Conservation (phyloP, 331 rosid genomes). For the Pyrus hybrid region DNA sequence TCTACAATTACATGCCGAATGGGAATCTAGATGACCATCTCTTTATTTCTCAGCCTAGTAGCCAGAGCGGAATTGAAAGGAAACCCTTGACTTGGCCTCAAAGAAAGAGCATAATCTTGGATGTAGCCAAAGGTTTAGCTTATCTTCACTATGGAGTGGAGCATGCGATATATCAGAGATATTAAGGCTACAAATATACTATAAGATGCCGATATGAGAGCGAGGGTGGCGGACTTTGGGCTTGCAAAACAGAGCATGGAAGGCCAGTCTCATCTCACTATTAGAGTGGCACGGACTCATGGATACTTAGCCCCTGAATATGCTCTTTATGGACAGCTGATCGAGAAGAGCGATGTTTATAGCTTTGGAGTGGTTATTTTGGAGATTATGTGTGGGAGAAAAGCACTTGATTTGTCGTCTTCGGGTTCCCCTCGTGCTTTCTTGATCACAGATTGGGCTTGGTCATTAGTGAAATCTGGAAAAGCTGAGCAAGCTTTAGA, state of each 20-base stretch:
- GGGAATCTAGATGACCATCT: slow-evolving; percentile 72
- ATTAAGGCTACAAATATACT: slow-evolving; percentile 83
- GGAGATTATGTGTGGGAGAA: slow-evolving; percentile 91
- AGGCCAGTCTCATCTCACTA: slow-evolving; percentile 70
- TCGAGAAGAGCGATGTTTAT: slow-evolving; percentile 89
- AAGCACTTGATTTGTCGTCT: slow-evolving; percentile 65
- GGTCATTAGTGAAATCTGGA: slow-evolving; percentile 75
- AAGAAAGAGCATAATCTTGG: slow-evolving; percentile 70
- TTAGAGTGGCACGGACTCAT: slow-evolving; percentile 83
- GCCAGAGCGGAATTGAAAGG: slow-evolving; percentile 17
- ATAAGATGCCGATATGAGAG: slow-evolving; percentile 71
- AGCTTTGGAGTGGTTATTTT: slow-evolving; percentile 87
- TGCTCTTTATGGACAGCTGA: slow-evolving; percentile 84
- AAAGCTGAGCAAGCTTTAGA: slow-evolving; percentile 57
- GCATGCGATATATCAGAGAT: slow-evolving; percentile 78
- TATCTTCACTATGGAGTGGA: slow-evolving; percentile 86
- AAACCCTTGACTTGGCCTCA: slow-evolving; percentile 74
- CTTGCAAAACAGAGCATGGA: slow-evolving; percentile 67
- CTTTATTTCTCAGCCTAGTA: slow-evolving; percentile 21
- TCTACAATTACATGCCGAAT: slow-evolving; percentile 85
- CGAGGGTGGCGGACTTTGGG: slow-evolving; percentile 86
- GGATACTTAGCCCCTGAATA: slow-evolving; percentile 93
- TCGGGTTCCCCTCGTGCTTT: slow-evolving; percentile 48
- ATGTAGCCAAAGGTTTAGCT: slow-evolving; percentile 75
- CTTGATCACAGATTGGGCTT: slow-evolving; percentile 88